Evolutionary conservation across 1,284 basidiomycete species (phyloP).

Genomic region (Malassezia nana): DNA sequence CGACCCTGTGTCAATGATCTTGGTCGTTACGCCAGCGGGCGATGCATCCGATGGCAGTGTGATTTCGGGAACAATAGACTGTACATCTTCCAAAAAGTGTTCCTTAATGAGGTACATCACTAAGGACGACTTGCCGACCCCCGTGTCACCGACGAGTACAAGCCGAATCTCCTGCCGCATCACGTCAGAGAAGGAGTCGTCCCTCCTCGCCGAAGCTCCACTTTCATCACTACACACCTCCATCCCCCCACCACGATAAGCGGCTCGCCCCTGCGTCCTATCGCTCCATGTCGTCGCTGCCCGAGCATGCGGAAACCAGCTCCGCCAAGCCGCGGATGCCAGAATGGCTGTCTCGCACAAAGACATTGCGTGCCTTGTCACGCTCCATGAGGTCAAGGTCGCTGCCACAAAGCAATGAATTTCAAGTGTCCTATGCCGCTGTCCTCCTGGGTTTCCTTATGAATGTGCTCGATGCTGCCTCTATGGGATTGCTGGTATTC

Average conservation of each 20-base stretch:
- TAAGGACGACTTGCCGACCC: slow-evolving; percentile 48
- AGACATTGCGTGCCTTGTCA: not conserved
- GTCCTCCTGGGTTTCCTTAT: slow-evolving; percentile 1
- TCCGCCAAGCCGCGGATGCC: not conserved
- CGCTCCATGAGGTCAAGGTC: not conserved
- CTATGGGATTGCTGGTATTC: slow-evolving; percentile 7
- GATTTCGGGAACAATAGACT: slow-evolving; percentile 48
- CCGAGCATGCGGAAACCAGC: not conserved
- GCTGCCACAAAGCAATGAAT: not conserved
- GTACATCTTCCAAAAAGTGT: slow-evolving; percentile 74
- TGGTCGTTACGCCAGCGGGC: slow-evolving; percentile 43
- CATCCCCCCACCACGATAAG: not conserved
- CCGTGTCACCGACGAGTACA: slow-evolving; percentile 83
- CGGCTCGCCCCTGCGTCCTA: not conserved
- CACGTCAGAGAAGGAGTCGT: not conserved
- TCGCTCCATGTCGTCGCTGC: not conserved
- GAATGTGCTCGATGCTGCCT: slow-evolving; percentile 6
- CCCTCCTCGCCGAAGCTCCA: not conserved
- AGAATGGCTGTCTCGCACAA: not conserved
- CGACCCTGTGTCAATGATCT: slow-evolving; percentile 40
- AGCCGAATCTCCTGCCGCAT: slow-evolving; percentile 85
- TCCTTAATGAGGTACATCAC: slow-evolving; percentile 60
- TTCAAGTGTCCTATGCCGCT: not conserved
- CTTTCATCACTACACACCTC: not conserved
- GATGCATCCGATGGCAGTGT: slow-evolving; percentile 42